Percentiles rank a stretch among this genome's conserved stretches.
Evolutionary conservation across 2,329 filamentous ascomycete genomes (phyloP).

Genomic region (Monosporascus ibericus): DNA sequence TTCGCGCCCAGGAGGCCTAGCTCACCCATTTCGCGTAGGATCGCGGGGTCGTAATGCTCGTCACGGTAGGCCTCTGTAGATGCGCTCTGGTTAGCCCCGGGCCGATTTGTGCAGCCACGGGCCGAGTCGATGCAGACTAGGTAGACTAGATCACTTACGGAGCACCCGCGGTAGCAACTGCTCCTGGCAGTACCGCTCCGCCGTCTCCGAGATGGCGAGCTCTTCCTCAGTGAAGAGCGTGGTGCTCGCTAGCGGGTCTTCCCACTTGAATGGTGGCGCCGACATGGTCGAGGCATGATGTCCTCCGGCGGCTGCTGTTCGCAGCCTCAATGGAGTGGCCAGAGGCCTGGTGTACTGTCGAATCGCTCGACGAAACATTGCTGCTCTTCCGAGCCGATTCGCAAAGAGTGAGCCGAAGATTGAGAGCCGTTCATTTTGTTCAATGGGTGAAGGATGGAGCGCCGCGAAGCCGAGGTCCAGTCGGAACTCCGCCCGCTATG

Average conservation of each 20-base stretch:
- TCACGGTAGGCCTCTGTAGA: conserved; percentile 52
- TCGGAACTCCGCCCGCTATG: not conserved
- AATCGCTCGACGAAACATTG: conserved; percentile 20
- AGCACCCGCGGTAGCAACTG: conserved; percentile 77
- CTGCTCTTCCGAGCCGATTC: conserved; percentile 7
- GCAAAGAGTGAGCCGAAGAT: conserved; percentile 6
- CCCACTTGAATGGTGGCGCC: conserved; percentile 69
- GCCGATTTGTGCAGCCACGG: not conserved
- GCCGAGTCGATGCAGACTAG: conserved; percentile 5
- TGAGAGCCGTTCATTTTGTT: conserved; percentile 2
- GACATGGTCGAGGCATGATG: not conserved
- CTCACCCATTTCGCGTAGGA: conserved; percentile 87
- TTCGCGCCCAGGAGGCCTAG: conserved; percentile 82
- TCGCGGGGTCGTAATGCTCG: conserved; percentile 79
- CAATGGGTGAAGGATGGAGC: conserved; percentile 1
- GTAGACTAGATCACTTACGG: conserved; percentile 66
- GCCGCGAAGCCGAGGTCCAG: not conserved
- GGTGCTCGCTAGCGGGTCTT: conserved; percentile 74
- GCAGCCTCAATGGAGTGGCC: conserved; percentile 8
- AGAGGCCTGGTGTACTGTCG: conserved; percentile 14
- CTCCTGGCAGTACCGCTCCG: conserved; percentile 91
- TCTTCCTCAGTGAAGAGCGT: conserved; percentile 86
- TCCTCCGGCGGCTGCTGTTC: conserved; percentile 3
- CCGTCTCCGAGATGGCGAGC: conserved; percentile 80
- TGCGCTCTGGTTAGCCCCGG: conserved; percentile 6